These are phyloP conservation scores for Phycomyces blakesleeanus DNA, from an alignment of 192 early-diverging fungal genomes.

Conservation along the genomic window DNA sequence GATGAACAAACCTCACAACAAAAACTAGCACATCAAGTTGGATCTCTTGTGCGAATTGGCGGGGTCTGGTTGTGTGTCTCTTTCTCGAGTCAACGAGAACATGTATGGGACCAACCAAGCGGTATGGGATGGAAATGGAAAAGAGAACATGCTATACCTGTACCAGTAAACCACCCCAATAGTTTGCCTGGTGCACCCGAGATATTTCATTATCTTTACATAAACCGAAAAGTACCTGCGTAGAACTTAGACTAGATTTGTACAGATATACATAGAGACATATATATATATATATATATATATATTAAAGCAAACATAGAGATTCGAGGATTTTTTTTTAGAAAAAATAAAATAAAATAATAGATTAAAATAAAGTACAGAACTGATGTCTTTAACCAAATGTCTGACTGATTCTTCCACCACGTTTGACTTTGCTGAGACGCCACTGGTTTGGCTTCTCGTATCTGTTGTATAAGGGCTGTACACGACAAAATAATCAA, in stretches of 20 bases:
- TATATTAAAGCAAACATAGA: neutral
- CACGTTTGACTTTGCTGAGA: constrained; percentile 72
- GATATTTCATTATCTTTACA: neutral
- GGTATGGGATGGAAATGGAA: constrained; percentile 1
- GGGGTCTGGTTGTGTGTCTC: constrained; percentile 21
- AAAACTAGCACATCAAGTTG: neutral
- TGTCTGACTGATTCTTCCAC: constrained; percentile 71
- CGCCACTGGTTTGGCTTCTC: constrained; percentile 98
- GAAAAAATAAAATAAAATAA: no score
- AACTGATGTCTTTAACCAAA: constrained; percentile 51
- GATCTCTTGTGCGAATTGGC: neutral
- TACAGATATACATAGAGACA: no score
- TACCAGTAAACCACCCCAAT: neutral
- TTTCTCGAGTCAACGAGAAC: constrained; percentile 9
- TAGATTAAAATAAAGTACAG: neutral
- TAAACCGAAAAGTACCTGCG: neutral
- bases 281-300: no score
- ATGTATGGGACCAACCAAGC: constrained; percentile 2
- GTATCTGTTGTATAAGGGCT: constrained; percentile 89
- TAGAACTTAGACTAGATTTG: no score
- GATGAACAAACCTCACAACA: constrained; percentile 6
- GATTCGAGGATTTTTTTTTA: neutral
- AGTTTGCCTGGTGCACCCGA: neutral
- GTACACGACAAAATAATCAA: constrained; percentile 9
- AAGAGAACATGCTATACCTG: neutral